These are phyloP conservation scores for Tetrastigma voinierianum DNA, from an alignment of 164 flowering plant species.

Conservation along the genomic window DNA sequence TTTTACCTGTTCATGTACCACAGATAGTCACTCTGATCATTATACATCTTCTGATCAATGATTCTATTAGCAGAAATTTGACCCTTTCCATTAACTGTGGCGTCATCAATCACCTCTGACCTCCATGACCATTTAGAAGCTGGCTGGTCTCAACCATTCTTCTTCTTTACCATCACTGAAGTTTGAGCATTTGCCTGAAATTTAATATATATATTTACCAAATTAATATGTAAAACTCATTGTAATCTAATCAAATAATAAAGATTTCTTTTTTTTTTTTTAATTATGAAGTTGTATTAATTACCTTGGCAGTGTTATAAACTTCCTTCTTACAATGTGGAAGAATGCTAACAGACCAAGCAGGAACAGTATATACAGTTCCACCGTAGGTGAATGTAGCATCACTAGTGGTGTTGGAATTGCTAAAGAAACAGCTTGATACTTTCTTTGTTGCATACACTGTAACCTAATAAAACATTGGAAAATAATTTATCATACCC, in stretches of 20 bases:
- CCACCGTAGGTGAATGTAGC: conserved; percentile 30
- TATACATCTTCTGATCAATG: conserved; percentile 53
- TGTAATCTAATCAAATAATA: too few relatives aligned
- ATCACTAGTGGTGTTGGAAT: conserved; percentile 33
- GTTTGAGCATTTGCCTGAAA: conserved; percentile 51
- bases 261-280: too few relatives aligned
- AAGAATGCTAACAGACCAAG: conserved; percentile 80
- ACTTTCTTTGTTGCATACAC: conserved; percentile 17
- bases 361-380: conserved; percentile 46
- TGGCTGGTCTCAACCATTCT: conserved; percentile 36
- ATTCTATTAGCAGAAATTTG: conserved; percentile 18
- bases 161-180: conserved; percentile 36
- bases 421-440: conserved; percentile 55
- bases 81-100: conserved; percentile 34
- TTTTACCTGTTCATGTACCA: conserved; percentile 83
- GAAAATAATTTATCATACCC: background rate
- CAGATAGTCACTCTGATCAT: conserved; percentile 64
- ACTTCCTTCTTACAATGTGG: conserved; percentile 50
- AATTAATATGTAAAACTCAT: too few relatives aligned
- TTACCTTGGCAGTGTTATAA: conserved; percentile 74
- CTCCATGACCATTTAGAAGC: conserved; percentile 55
- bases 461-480: conserved; percentile 29
- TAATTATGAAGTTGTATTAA: background rate
- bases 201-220: background rate
- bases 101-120: conserved; percentile 31